Evolutionary conservation across 1,139 yeast species (phyloP), one percentile per base, ranked within the genome.

Genomic region (Candida sp.): DNA sequence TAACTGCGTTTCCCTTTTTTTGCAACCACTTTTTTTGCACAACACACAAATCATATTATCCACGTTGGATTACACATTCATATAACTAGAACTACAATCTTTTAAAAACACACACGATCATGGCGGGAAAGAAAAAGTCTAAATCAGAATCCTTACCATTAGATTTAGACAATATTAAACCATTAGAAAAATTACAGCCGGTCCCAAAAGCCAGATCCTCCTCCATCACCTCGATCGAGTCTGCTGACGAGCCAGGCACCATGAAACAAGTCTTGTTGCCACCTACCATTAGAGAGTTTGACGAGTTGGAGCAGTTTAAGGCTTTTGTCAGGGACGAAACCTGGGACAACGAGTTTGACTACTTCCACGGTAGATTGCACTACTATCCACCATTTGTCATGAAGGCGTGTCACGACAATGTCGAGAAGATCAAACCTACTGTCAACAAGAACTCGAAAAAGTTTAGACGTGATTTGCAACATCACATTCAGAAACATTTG

Each of bases 311-410:
- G 17, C 76, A 83, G 23, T 87, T 88, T 63, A 90, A 86, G 65
- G 77, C 78, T 45, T 88, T 75, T 66, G 75, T 88, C 54, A 78
- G 85, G 62, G 90, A 86, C 62, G 92, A 86, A 63, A 83, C 89
- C 9, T 86, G 90, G 82, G 93, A 87, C 66, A 85, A 87, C 54
- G 92, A 86, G 54, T 85, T 80, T 63, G 89, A 84, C 63, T 81
- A 84, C 62, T 74, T 85, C 60, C 89, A 86, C 65, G 90, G 90
- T 47, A 85, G 81, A 58, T 73, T 86, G 56, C 75, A 75, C 48
- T 88, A 88, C 67, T 78, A 83, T 61, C 94, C 94, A 28, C 93
- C 93, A 47, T 88, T 88, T 63, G 82, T 88, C 46, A 61, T 87
- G 68, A 80, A 81, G 58, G 88, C 83, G 58, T 80, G 87, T 56